Evolutionary conservation across 257 asterid genomes (phyloP).

Genomic region (Solanum chmielewskii): DNA sequence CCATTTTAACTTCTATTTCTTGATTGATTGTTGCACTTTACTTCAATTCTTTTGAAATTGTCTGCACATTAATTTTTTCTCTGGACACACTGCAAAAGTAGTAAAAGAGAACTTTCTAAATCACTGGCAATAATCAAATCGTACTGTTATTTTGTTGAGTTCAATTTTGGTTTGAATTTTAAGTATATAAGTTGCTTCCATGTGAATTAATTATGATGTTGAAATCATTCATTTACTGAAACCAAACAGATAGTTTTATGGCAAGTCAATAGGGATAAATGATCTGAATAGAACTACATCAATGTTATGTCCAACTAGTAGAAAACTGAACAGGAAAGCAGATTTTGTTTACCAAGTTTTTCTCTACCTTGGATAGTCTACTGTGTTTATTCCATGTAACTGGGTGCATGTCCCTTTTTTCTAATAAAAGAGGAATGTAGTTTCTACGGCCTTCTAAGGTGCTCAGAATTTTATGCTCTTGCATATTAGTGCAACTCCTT

Average conservation of each 20-base stretch:
- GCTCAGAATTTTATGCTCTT: background rate
- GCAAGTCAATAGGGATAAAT: background rate
- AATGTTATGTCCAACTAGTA: background rate
- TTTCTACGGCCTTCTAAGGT: background rate
- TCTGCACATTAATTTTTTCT: background rate
- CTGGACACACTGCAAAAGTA: background rate
- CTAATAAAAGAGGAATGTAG: background rate
- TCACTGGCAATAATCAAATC: background rate
- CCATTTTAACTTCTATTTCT: background rate
- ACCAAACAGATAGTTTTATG: background rate
- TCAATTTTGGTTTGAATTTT: background rate
- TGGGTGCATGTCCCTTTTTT: background rate
- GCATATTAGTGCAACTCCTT: background rate
- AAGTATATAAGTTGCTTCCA: background rate
- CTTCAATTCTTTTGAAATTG: background rate
- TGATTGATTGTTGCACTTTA: background rate
- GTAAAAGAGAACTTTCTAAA: background rate
- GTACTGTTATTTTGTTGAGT: background rate
- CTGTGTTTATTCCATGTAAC: background rate
- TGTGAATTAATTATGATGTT: background rate
- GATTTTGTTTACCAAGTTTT: background rate
- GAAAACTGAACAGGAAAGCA: no score
- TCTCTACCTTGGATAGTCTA: background rate
- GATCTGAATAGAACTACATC: background rate
- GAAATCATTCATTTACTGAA: background rate